These are phyloP conservation scores for Magnusiomyces clavatus DNA, from an alignment of 1,139 yeast species.

Conservation along the genomic window DNA sequence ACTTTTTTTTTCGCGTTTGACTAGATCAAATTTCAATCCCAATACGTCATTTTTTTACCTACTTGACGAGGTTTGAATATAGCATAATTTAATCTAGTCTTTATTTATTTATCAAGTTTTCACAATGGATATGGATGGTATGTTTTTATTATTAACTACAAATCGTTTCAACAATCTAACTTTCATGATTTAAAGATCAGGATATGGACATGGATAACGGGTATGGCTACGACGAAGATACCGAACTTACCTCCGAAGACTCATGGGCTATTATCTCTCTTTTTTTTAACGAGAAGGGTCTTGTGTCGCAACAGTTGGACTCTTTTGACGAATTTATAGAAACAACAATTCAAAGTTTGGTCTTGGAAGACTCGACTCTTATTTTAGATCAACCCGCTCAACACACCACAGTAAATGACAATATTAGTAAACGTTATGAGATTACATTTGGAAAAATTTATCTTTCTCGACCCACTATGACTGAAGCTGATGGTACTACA, in stretches of 20 bases:
- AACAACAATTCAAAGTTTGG: slow-evolving; percentile 92
- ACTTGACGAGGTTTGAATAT: not conserved
- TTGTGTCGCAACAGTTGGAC: slow-evolving; percentile 95
- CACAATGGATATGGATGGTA: too few relatives aligned
- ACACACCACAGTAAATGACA: slow-evolving; percentile 85
- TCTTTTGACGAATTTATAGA: slow-evolving; percentile 97
- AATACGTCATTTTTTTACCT: not conserved
- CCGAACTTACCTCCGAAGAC: slow-evolving; percentile 91
- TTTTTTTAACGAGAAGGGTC: slow-evolving; percentile 91
- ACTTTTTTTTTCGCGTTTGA: not conserved
- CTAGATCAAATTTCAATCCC: slow-evolving; percentile 11
- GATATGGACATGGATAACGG: slow-evolving; percentile 38
- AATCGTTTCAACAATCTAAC: too few relatives aligned
- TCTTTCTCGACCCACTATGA: slow-evolving; percentile 94
- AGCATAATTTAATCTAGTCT: not conserved
- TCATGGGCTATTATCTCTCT: slow-evolving; percentile 98
- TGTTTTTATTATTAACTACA: too few relatives aligned
- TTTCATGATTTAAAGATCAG: slow-evolving; percentile 5
- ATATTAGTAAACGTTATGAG: slow-evolving; percentile 85
- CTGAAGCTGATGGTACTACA: slow-evolving; percentile 99
- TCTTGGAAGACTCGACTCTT: slow-evolving; percentile 90
- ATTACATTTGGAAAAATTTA: slow-evolving; percentile 95
- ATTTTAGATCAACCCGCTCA: slow-evolving; percentile 97
- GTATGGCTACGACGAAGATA: slow-evolving; percentile 60
- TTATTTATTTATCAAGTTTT: not conserved